Evolutionary conservation across 176 grass and related monocot species (phyloP), one percentile per base, ranked within the genome.

Genomic region (Alopecurus myosuroides): DNA sequence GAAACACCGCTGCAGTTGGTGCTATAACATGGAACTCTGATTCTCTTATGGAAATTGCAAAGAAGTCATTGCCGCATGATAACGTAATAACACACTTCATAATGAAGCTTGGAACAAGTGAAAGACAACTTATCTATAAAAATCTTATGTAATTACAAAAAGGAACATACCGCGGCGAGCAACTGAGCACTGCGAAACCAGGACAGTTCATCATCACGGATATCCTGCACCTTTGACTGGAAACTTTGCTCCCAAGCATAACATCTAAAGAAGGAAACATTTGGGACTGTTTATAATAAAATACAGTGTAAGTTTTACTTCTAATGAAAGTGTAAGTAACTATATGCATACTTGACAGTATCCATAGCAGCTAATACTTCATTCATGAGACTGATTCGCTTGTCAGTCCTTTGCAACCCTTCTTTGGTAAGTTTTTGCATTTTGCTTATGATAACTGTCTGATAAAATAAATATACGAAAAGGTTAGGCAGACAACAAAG

Each of bases 171-270:
- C 44, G 97, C 97, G 52, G 89, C 88, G 44, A 99, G 89, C 77
- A 99, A 81, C 57, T 99, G 97, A 91, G 97, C 87, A 19, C 70
- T 94, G 62, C 93, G 93, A 75, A 96, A 99, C 97, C 97, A 99
- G 39, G 93, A 99, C 69, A 99, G 88, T 63, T 99, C 97, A 84
- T 99, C 97, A 86, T 96, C 89, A 4, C 97, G 97, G 66, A 99
- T 89, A 69, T 72, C 89, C 83, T 96, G 97, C 26, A 94, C 97
- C 70, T 99, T 99, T 56, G 89, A 99, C 64, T 99, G 94, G 85
- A 99, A 99, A 83, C 97, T 99, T 77, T 99, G 87, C 78, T 99
- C 97, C 97, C 97, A 99, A 86, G 97, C 91, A 82, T 99, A 99
- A 81, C 93, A 99, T 85, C 97, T 99, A 84, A 58, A 23, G 52